Evolutionary conservation across 768 basidiomycete genomes (phyloP).

Genomic region (Cystofilobasidium ferigula): DNA sequence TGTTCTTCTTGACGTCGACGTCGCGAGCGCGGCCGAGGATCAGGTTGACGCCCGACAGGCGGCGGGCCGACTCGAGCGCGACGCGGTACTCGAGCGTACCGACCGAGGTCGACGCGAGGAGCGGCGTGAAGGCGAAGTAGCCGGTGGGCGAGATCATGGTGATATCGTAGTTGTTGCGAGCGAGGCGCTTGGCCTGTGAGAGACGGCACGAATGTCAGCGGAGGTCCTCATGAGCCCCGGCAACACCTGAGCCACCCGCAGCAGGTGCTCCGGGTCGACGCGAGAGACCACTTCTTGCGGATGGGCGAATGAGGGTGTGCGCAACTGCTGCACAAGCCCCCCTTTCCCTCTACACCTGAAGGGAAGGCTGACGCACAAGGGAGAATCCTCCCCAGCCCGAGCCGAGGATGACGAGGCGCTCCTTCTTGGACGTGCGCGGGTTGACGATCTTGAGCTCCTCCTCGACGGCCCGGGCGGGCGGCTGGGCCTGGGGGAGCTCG

Average conservation of each 20-base stretch:
- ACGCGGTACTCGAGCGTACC: constrained; percentile 75
- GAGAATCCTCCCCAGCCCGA: constrained; percentile 37
- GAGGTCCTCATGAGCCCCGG: background rate
- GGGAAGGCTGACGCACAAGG: constrained; percentile 26
- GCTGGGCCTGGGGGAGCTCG: background rate
- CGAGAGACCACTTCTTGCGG: background rate
- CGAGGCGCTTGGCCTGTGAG: constrained; percentile 11
- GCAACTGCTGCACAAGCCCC: background rate
- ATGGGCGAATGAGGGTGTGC: background rate
- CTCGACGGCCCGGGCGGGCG: background rate
- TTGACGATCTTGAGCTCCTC: constrained; percentile 16
- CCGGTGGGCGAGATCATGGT: constrained; percentile 27
- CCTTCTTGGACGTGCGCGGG: constrained; percentile 27
- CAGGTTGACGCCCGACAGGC: constrained; percentile 28
- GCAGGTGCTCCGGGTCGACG: background rate
- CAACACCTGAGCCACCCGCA: background rate
- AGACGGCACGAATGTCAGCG: background rate
- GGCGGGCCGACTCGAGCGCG: constrained; percentile 63
- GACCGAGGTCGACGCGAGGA: constrained; percentile 46
- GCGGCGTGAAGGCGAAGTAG: constrained; percentile 30
- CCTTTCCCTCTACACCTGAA: no score
- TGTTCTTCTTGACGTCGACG: constrained; percentile 22
- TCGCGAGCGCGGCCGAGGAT: constrained; percentile 12
- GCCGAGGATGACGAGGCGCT: constrained; percentile 35
- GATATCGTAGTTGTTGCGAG: constrained; percentile 5